A percentile compares a stretch with the other conserved stretches of the same genome.
phyloP scores from a whole-genome alignment of 805 yeast genomes.

The Pichia insulana region DNA sequence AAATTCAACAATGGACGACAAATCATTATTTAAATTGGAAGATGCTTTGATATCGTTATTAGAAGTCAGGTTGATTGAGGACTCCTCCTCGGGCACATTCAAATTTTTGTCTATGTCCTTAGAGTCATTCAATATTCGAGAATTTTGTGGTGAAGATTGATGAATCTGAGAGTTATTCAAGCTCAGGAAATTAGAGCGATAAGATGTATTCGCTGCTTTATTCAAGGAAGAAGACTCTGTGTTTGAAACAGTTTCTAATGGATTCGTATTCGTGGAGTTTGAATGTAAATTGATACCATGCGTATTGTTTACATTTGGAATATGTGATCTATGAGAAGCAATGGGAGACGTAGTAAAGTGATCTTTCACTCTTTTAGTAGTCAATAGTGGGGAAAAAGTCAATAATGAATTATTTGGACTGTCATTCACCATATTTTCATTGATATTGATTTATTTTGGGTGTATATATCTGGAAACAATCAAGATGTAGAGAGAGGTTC shows the following conservation, averaged over 20 bases:
- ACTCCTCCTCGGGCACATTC: background rate
- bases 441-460: too few species aligned
- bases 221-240: too few species aligned
- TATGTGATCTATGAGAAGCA: conserved; percentile 3
- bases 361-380: conserved; percentile 26
- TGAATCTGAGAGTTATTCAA: background rate
- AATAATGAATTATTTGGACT: conserved; percentile 64
- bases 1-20: conserved; percentile 13
- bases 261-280: too few species aligned
- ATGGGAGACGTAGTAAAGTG: conserved; percentile 31
- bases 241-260: too few species aligned
- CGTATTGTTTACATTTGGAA: background rate
- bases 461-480: too few species aligned
- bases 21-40: conserved; percentile 1
- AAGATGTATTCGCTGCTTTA: too few species aligned
- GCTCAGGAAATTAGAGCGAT: background rate
- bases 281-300: background rate
- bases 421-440: conserved; percentile 17
- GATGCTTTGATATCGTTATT: background rate
- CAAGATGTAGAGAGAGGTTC: too few species aligned
- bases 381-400: conserved; percentile 61
- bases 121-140: background rate
- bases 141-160: background rate
- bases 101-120: background rate
- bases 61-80: background rate